phyloP scores from a whole-genome alignment of 2,329 filamentous ascomycete genomes.

The Rhinocladiella similis region DNA sequence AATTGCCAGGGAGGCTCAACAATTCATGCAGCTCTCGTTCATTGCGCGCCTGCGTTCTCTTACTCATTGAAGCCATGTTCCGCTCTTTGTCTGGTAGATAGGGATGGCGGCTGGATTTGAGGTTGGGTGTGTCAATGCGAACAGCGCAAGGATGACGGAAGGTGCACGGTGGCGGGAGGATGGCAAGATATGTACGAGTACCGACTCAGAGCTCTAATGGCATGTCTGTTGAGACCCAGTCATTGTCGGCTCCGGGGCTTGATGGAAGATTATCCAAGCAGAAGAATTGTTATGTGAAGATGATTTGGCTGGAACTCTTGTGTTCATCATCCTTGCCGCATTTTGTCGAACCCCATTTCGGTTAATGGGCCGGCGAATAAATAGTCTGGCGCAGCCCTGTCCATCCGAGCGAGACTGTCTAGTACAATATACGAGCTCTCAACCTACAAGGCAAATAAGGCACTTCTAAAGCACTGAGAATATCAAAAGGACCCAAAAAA shows the following conservation, averaged over 20 bases:
- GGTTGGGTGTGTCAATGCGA: not conserved
- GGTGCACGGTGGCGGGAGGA: not conserved
- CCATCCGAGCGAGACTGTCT: not conserved
- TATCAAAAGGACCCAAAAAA: not conserved
- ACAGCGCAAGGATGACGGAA: not conserved
- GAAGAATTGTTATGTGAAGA: too few relatives aligned
- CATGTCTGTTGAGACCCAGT: not conserved
- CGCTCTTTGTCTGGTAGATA: not conserved
- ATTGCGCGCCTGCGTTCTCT: slow-evolving; percentile 97
- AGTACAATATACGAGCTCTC: not conserved
- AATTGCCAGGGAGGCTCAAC: slow-evolving; percentile 85
- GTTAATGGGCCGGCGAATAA: slow-evolving; percentile 9
- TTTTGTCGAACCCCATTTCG: slow-evolving; percentile 9
- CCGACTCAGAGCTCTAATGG: not conserved
- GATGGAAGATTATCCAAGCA: not conserved
- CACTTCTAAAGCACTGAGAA: not conserved
- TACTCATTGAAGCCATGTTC: slow-evolving; percentile 79
- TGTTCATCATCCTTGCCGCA: not conserved
- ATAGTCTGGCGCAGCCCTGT: not conserved
- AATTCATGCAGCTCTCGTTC: slow-evolving; percentile 89
- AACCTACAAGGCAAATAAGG: not conserved
- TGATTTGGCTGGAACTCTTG: not conserved
- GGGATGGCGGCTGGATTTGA: not conserved
- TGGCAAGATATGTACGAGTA: not conserved
- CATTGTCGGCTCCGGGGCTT: slow-evolving; percentile 1